A percentile compares a stretch with the other conserved stretches of the same genome.
These are phyloP conservation scores for Pseudogymnoascus sp. DNA, from an alignment of 2,329 filamentous ascomycete species.

Conservation along the genomic window DNA sequence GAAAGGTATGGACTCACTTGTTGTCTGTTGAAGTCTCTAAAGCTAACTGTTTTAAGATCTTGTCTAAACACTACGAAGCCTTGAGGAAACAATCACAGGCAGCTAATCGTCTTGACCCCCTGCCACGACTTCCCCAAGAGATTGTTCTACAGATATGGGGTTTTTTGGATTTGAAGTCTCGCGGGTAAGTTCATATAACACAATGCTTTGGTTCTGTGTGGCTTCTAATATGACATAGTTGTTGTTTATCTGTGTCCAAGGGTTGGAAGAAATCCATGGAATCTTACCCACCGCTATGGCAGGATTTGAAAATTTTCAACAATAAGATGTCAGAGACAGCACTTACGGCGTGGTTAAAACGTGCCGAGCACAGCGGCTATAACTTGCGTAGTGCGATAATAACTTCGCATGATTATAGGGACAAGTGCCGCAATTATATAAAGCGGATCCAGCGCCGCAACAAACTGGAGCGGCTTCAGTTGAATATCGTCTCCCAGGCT, in stretches of 20 bases:
- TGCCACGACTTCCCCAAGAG: background rate
- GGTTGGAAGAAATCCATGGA: background rate
- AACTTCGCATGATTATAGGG: background rate
- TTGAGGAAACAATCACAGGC: background rate
- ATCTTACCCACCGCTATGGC: slow-evolving; percentile 1
- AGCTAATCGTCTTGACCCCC: background rate
- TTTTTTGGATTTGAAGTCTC: background rate
- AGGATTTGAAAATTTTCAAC: background rate
- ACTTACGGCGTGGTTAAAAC: slow-evolving; percentile 1
- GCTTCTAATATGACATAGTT: background rate
- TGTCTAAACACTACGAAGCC: background rate
- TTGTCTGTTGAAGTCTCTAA: background rate
- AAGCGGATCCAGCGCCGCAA: background rate
- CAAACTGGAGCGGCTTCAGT: background rate
- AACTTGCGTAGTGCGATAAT: background rate
- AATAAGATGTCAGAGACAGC: background rate
- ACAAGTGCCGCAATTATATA: background rate
- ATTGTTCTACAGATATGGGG: slow-evolving; percentile 4
- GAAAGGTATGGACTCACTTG: slow-evolving; percentile 18
- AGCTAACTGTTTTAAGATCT: background rate
- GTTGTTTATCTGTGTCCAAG: slow-evolving; percentile 3
- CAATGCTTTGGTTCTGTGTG: background rate
- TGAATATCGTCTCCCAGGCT: background rate
- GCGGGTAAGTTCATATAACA: background rate
- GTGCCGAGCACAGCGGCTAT: background rate